Percentiles rank a stretch among this genome's conserved stretches.
Conservation (phyloP, 208 protist species). For the Herpetomonas tarakana region DNA sequence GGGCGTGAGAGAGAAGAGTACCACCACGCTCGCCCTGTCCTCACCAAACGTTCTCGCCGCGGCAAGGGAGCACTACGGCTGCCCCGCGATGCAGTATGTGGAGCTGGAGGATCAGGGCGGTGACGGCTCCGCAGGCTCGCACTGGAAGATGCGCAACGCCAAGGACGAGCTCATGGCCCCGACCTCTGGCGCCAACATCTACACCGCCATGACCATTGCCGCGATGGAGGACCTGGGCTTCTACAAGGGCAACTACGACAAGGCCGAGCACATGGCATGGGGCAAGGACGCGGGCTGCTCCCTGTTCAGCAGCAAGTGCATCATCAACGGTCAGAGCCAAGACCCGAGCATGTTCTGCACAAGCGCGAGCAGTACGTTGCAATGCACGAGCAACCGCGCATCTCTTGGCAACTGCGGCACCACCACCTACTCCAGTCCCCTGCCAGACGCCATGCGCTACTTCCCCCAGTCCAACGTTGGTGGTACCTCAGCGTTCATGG, state of each 20-base stretch:
- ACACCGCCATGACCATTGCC: conserved; percentile 56
- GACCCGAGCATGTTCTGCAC: too few relatives aligned
- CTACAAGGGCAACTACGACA: conserved; percentile 44
- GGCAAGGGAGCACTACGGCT: conserved; percentile 43
- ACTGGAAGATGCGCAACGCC: conserved; percentile 67
- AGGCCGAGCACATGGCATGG: conserved; percentile 47
- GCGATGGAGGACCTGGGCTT: conserved; percentile 56
- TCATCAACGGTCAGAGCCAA: too few relatives aligned
- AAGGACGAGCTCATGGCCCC: conserved; percentile 68
- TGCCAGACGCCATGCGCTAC: too few relatives aligned
- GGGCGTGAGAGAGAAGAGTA: too few relatives aligned
- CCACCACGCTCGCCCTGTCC: conserved; percentile 12
- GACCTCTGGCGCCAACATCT: conserved; percentile 15
- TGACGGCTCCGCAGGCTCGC: conserved; percentile 29
- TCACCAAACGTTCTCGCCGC: conserved; percentile 15
- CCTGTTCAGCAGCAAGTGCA: too few relatives aligned
- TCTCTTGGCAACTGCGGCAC: too few relatives aligned
- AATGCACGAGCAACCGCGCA: too few relatives aligned
- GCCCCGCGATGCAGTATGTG: conserved; percentile 23
- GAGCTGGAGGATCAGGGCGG: conserved; percentile 60
- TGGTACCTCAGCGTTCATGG: too few relatives aligned
- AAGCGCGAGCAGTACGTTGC: too few relatives aligned
- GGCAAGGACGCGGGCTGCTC: too few relatives aligned
- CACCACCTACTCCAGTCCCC: too few relatives aligned
- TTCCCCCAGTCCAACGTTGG: too few relatives aligned